These are phyloP conservation scores for Chalara sp. DNA, from an alignment of 2,329 filamentous ascomycete genomes.

Conservation along the genomic window DNA sequence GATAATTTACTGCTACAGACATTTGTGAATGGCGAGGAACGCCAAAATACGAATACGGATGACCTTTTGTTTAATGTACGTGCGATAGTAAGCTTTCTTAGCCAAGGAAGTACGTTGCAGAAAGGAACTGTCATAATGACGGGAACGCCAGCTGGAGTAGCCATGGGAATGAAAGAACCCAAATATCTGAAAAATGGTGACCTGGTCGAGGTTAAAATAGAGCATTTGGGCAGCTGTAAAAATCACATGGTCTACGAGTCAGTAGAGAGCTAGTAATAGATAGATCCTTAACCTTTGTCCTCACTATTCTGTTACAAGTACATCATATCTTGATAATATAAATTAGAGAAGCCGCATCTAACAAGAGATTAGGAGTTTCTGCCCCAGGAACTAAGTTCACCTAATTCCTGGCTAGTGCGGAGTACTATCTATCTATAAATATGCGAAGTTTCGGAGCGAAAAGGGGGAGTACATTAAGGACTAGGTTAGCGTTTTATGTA, in stretches of 20 bases:
- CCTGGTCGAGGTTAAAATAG: not conserved
- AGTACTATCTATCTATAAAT: too few relatives aligned
- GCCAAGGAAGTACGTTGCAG: constrained; percentile 31
- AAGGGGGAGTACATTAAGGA: too few relatives aligned
- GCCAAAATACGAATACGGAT: constrained; percentile 39
- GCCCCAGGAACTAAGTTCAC: too few relatives aligned
- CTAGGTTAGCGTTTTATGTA: too few relatives aligned
- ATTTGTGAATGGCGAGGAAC: constrained; percentile 33
- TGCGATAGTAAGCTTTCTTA: constrained; percentile 31
- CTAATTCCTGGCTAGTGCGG: too few relatives aligned
- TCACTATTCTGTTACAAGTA: too few relatives aligned
- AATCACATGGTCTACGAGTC: not conserved
- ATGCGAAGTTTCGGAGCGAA: too few relatives aligned
- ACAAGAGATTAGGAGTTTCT: too few relatives aligned
- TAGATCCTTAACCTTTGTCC: too few relatives aligned
- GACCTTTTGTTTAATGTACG: constrained; percentile 41
- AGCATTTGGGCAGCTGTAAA: not conserved
- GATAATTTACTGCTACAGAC: constrained; percentile 23
- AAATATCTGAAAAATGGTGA: not conserved
- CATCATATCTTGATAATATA: too few relatives aligned
- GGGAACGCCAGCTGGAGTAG: constrained; percentile 31
- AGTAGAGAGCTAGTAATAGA: too few relatives aligned
- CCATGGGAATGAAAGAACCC: not conserved
- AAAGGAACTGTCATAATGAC: constrained; percentile 36
- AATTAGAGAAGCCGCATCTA: too few relatives aligned